Conservation (phyloP, 2,329 filamentous ascomycete genomes). For the Botrytis medusae region DNA sequence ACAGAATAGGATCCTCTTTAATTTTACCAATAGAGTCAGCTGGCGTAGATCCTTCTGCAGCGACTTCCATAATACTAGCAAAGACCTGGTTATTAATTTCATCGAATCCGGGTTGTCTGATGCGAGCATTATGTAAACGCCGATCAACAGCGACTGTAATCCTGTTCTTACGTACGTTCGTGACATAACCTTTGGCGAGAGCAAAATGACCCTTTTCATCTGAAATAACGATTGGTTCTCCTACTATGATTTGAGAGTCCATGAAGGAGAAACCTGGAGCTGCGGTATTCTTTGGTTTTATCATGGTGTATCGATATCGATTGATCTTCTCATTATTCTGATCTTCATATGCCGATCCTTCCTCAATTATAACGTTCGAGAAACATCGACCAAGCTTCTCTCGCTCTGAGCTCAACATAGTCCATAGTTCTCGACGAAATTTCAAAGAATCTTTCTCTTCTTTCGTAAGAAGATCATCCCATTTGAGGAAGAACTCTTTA, state of each 20-base stretch:
- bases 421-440: slow-evolving; percentile 89
- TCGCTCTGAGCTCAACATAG: slow-evolving; percentile 85
- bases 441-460: slow-evolving; percentile 91
- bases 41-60: slow-evolving; percentile 53
- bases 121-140: slow-evolving; percentile 81
- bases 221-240: slow-evolving; percentile 94
- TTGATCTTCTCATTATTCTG: slow-evolving; percentile 79
- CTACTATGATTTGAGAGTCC: slow-evolving; percentile 82
- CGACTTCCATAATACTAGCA: slow-evolving; percentile 86
- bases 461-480: slow-evolving; percentile 89
- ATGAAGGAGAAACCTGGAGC: slow-evolving; percentile 73
- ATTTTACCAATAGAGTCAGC: slow-evolving; percentile 54
- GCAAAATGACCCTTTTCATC: slow-evolving; percentile 95
- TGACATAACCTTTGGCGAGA: slow-evolving; percentile 87
- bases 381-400: slow-evolving; percentile 90
- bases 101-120: slow-evolving; percentile 74
- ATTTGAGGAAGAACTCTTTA: slow-evolving; percentile 85
- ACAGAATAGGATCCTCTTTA: slow-evolving; percentile 60
- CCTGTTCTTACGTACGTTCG: slow-evolving; percentile 68
- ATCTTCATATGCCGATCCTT: slow-evolving; percentile 71
- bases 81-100: slow-evolving; percentile 78
- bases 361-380: slow-evolving; percentile 79
- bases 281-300: slow-evolving; percentile 59
- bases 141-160: slow-evolving; percentile 91
- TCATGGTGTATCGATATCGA: slow-evolving; percentile 80